Conservation (phyloP, 192 early-diverging fungal genomes). For the Physocladia obscura region DNA sequence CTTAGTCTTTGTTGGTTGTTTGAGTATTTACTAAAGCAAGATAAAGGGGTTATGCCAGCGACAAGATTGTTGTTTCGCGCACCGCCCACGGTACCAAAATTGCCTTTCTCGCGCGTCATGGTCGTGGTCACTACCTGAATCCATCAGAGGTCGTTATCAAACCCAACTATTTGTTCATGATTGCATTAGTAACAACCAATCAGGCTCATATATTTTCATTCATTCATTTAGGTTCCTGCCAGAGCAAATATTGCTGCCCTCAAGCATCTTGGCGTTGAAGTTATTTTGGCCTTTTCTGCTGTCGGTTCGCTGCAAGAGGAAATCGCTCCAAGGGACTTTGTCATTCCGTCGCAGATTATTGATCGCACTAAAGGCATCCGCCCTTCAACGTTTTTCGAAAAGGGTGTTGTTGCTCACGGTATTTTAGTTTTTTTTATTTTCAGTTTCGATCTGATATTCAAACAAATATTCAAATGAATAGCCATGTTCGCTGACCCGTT, state of each 20-base stretch:
- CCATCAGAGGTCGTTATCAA: constrained; percentile 33
- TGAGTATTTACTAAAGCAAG: too few species aligned
- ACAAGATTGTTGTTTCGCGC: constrained; percentile 79
- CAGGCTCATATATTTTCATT: too few species aligned
- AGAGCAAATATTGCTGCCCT: constrained; percentile 98
- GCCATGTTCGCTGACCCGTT: constrained; percentile 90
- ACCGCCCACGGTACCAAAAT: constrained; percentile 74
- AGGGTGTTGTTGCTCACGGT: constrained; percentile 89
- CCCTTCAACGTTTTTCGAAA: constrained; percentile 90
- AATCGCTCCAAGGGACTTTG: constrained; percentile 91
- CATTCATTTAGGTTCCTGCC: constrained; percentile 91
- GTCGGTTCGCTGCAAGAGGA: constrained; percentile 95
- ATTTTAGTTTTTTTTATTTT: constrained; percentile 6
- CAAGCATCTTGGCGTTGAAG: constrained; percentile 89
- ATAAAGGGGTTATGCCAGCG: constrained; percentile 70
- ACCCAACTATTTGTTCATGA: too few species aligned
- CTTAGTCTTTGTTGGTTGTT: too few species aligned
- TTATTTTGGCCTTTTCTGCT: constrained; percentile 93
- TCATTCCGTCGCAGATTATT: constrained; percentile 90
- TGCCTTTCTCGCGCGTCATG: constrained; percentile 96
- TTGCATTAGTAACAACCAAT: too few species aligned
- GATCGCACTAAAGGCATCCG: constrained; percentile 98
- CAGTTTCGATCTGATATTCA: neutral
- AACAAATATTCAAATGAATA: too few species aligned
- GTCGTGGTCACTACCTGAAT: constrained; percentile 71